Conservation (phyloP, 2,329 filamentous ascomycete species). For the Venturia carpophila region DNA sequence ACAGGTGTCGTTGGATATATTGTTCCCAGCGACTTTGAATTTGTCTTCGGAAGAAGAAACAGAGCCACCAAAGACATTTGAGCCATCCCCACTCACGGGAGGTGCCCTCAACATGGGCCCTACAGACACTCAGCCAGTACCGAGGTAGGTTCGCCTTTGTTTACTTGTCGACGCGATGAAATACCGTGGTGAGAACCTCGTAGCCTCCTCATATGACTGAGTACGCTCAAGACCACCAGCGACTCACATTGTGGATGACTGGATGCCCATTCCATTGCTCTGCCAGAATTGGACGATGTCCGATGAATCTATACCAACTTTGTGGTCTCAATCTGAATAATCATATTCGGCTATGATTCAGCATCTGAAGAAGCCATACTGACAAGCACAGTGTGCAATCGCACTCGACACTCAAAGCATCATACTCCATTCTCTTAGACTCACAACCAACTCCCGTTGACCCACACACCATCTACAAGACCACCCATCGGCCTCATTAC, state of each 20-base stretch:
- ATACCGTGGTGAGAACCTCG: background rate
- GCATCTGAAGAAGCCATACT: background rate
- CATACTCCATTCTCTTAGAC: constrained; percentile 49
- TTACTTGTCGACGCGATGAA: background rate
- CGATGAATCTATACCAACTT: too few species aligned
- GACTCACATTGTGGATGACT: too few species aligned
- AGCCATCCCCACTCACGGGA: constrained; percentile 30
- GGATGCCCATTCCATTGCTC: too few species aligned
- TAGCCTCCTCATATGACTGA: background rate
- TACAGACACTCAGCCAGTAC: constrained; percentile 22
- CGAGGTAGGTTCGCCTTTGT: background rate
- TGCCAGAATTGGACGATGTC: too few species aligned
- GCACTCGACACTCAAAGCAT: constrained; percentile 21
- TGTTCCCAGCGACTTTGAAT: constrained; percentile 52
- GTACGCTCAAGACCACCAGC: too few species aligned
- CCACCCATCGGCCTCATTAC: constrained; percentile 66
- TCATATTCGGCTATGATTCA: background rate
- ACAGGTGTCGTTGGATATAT: constrained; percentile 40
- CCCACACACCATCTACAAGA: constrained; percentile 80
- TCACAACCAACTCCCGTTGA: constrained; percentile 42
- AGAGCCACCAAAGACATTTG: constrained; percentile 21
- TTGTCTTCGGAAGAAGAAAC: constrained; percentile 27
- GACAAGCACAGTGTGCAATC: background rate
- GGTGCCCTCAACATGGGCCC: constrained; percentile 30
- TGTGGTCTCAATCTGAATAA: too few species aligned